phyloP scores from a whole-genome alignment of 805 yeast species.

The Ogataea ganodermae region DNA sequence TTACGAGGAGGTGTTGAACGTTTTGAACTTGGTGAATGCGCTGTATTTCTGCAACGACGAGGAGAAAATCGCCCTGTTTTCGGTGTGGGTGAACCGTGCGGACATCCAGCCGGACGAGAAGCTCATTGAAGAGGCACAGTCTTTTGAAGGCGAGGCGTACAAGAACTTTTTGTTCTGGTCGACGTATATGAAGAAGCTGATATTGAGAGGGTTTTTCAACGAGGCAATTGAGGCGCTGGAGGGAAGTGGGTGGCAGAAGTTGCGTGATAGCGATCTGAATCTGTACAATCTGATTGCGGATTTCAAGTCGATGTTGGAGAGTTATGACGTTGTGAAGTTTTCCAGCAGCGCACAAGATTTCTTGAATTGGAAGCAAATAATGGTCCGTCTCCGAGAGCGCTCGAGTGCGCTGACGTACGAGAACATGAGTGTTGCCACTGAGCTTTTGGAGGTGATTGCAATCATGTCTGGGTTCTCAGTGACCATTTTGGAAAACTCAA shows the following conservation, averaged over 20 bases:
- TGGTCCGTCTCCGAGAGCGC: slow-evolving; percentile 52
- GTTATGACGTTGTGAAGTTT: slow-evolving; percentile 39
- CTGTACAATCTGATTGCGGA: slow-evolving; percentile 43
- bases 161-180: slow-evolving; percentile 62
- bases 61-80: slow-evolving; percentile 45
- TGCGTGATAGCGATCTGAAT: slow-evolving; percentile 32
- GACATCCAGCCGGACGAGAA: slow-evolving; percentile 65
- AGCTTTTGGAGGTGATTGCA: slow-evolving; percentile 44
- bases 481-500: slow-evolving; percentile 52
- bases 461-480: slow-evolving; percentile 49
- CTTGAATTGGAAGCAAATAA: slow-evolving; percentile 50
- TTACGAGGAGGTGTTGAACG: slow-evolving; percentile 46
- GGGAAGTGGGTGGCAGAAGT: slow-evolving; percentile 44
- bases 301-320: slow-evolving; percentile 40
- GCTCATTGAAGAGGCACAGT: slow-evolving; percentile 46
- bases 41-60: slow-evolving; percentile 46
- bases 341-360: slow-evolving; percentile 44
- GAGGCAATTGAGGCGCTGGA: slow-evolving; percentile 54
- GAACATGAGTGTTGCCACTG: slow-evolving; percentile 33
- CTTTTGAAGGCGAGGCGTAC: slow-evolving; percentile 44
- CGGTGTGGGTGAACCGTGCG: slow-evolving; percentile 68
- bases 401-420: slow-evolving; percentile 29
- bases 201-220: slow-evolving; percentile 61
- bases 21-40: slow-evolving; percentile 61
- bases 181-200: slow-evolving; percentile 53